Evolutionary conservation across 2,329 filamentous ascomycete genomes (phyloP).

Genomic region (Thelonectria discophora): DNA sequence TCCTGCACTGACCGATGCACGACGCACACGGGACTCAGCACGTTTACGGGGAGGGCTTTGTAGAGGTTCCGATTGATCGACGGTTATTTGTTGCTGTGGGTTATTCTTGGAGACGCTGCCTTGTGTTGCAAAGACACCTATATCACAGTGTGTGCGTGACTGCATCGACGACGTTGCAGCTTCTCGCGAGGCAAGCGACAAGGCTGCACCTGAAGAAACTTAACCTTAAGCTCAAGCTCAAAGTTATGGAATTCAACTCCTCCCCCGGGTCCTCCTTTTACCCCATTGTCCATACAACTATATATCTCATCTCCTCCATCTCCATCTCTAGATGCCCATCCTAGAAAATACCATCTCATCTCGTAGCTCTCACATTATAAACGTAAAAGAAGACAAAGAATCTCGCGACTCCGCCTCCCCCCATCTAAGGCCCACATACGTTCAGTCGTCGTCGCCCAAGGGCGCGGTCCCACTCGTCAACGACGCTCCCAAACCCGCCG

Average conservation of each 20-base stretch:
- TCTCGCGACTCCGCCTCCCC: not conserved
- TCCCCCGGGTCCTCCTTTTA: not conserved
- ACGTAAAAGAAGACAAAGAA: slow-evolving; percentile 5
- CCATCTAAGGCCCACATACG: no score
- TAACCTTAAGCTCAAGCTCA: no score
- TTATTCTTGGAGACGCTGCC: not conserved
- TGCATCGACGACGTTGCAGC: no score
- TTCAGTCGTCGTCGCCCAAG: not conserved
- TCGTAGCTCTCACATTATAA: not conserved
- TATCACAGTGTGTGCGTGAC: not conserved
- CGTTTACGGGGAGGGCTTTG: not conserved
- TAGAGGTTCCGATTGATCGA: not conserved
- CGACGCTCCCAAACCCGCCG: not conserved
- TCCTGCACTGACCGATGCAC: not conserved
- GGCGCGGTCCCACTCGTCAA: slow-evolving; percentile 1
- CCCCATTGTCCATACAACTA: not conserved
- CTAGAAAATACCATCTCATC: not conserved
- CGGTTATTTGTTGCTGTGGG: not conserved
- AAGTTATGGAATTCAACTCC: no score
- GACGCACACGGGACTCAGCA: not conserved
- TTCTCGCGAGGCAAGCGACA: no score
- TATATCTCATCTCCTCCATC: not conserved
- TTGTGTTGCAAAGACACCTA: not conserved
- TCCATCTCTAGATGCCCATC: not conserved
- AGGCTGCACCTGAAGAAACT: no score